Conservation (phyloP, 2,329 filamentous ascomycete species). For the Arthrocladium fulminans region DNA sequence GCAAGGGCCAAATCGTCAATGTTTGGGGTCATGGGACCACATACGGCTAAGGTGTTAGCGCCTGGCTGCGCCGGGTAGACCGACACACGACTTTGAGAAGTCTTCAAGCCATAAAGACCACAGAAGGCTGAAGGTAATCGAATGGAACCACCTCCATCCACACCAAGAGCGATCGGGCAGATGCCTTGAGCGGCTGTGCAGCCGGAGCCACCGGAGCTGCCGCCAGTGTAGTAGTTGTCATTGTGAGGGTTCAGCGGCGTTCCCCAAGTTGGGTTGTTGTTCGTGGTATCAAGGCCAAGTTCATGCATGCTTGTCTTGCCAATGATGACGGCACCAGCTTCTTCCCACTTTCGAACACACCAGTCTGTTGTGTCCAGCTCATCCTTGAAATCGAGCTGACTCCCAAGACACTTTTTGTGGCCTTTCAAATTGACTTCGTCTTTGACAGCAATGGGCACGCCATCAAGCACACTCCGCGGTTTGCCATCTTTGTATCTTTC, state of each 20-base stretch:
- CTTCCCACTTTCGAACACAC: slow-evolving; percentile 62
- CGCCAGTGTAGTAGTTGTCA: slow-evolving; percentile 65
- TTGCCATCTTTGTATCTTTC: slow-evolving; percentile 59
- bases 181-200: slow-evolving; percentile 63
- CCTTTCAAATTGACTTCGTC: slow-evolving; percentile 67
- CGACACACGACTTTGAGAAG: slow-evolving; percentile 59
- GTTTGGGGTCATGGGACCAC: slow-evolving; percentile 66
- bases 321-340: slow-evolving; percentile 64
- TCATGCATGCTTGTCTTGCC: slow-evolving; percentile 77
- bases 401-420: slow-evolving; percentile 59
- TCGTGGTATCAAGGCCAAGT: slow-evolving; percentile 70
- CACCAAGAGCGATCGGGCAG: slow-evolving; percentile 65
- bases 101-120: slow-evolving; percentile 73
- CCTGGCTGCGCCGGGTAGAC: slow-evolving; percentile 50
- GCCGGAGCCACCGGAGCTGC: slow-evolving; percentile 67
- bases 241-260: slow-evolving; percentile 74
- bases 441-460: slow-evolving; percentile 74
- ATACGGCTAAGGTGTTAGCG: slow-evolving; percentile 55
- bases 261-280: slow-evolving; percentile 67
- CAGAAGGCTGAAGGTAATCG: slow-evolving; percentile 68
- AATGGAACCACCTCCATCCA: slow-evolving; percentile 67
- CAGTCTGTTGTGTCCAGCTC: slow-evolving; percentile 49
- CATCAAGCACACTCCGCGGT: slow-evolving; percentile 63
- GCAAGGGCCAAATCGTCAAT: slow-evolving; percentile 70
- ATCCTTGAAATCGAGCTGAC: slow-evolving; percentile 49